These are phyloP conservation scores for Suillus lakei DNA, from an alignment of 768 basidiomycete species.

Conservation along the genomic window DNA sequence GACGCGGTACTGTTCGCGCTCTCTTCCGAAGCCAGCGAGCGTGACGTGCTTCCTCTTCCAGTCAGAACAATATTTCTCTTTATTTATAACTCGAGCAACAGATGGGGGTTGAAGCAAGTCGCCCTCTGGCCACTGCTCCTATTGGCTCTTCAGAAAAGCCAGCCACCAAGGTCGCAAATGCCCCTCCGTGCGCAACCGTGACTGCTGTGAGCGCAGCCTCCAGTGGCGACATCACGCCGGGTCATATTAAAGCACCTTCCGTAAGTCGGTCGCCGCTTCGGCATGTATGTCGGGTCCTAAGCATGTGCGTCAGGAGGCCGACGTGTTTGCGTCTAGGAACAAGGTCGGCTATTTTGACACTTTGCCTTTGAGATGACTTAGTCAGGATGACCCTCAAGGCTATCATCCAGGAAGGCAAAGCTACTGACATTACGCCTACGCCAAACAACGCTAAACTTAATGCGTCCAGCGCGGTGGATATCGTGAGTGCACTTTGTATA, in stretches of 20 bases:
- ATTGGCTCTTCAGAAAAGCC: background rate
- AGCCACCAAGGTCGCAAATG: background rate
- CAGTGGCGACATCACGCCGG: background rate
- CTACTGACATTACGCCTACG: background rate
- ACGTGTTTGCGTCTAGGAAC: background rate
- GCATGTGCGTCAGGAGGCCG: background rate
- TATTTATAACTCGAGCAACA: conserved; percentile 1
- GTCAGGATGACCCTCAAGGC: background rate
- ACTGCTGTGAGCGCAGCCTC: background rate
- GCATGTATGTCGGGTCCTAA: background rate
- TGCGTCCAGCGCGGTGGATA: background rate
- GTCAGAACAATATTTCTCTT: background rate
- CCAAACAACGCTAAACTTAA: background rate
- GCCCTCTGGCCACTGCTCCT: background rate
- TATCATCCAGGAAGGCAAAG: background rate
- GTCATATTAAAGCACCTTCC: background rate
- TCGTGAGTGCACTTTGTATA: background rate
- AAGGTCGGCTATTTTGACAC: background rate
- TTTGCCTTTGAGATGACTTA: background rate
- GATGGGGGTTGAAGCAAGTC: conserved; percentile 13
- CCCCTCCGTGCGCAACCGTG: background rate
- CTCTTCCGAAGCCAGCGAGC: background rate
- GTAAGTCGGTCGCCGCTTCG: background rate
- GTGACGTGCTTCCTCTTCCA: background rate
- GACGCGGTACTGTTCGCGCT: background rate